Evolutionary conservation across 495 filamentous ascomycete genomes (phyloP).

Genomic region (Pyrenula massariospora): DNA sequence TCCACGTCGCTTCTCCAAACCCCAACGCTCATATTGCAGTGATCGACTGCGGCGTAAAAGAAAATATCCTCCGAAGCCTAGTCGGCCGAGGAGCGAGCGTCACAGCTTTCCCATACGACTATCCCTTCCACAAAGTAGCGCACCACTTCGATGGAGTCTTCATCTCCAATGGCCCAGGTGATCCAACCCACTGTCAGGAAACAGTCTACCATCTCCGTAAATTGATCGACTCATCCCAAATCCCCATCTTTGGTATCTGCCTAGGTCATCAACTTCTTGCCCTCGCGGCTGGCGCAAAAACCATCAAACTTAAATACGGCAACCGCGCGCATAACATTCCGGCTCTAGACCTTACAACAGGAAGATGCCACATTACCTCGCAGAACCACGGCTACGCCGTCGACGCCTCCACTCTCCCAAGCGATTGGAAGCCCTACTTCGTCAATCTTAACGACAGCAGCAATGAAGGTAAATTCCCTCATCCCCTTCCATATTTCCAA

Average conservation of each 20-base stretch:
- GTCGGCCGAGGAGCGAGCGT: slow-evolving; percentile 79
- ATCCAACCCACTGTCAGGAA: slow-evolving; percentile 89
- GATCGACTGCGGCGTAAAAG: slow-evolving; percentile 97
- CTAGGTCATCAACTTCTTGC: slow-evolving; percentile 75
- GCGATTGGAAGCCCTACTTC: slow-evolving; percentile 94
- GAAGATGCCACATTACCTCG: slow-evolving; percentile 93
- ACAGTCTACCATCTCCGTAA: slow-evolving; percentile 83
- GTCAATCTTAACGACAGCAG: slow-evolving; percentile 90
- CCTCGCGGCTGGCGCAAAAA: slow-evolving; percentile 71
- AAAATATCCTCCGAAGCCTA: slow-evolving; percentile 93
- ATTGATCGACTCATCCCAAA: slow-evolving; percentile 78
- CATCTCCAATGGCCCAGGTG: slow-evolving; percentile 93
- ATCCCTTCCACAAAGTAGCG: slow-evolving; percentile 93
- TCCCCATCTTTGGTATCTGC: slow-evolving; percentile 96
- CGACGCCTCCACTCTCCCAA: slow-evolving; percentile 68
- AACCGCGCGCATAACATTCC: slow-evolving; percentile 98
- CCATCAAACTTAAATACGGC: slow-evolving; percentile 93
- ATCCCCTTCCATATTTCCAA: neutral
- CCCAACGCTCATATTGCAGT: slow-evolving; percentile 85
- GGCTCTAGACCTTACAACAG: slow-evolving; percentile 83
- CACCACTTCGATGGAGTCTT: slow-evolving; percentile 97
- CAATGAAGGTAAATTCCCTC: slow-evolving; percentile 57
- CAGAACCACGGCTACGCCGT: slow-evolving; percentile 99
- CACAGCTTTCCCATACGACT: slow-evolving; percentile 91
- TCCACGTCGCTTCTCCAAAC: slow-evolving; percentile 71